Conservation (phyloP, 2,329 filamentous ascomycete species). For the Xylariales sp. region DNA sequence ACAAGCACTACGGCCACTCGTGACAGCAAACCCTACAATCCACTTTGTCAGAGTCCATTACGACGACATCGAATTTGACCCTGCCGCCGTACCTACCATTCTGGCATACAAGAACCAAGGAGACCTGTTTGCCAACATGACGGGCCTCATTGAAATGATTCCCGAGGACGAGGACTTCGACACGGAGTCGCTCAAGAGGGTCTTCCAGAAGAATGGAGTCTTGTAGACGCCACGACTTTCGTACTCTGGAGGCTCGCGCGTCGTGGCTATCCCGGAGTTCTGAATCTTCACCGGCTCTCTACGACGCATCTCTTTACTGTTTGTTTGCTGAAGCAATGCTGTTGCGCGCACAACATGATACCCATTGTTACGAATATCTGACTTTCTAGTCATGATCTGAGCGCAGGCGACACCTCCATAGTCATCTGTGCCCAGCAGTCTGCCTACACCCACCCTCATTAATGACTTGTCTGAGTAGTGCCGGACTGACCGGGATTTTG, state of each 20-base stretch:
- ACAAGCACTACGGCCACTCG: constrained; percentile 69
- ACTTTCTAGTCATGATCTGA: background rate
- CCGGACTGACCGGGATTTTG: no score
- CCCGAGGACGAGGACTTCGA: constrained; percentile 62
- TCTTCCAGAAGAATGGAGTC: constrained; percentile 50
- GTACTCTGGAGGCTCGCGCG: background rate
- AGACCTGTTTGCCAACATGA: constrained; percentile 85
- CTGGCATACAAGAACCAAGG: constrained; percentile 83
- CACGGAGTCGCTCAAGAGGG: constrained; percentile 44
- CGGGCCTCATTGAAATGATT: constrained; percentile 82
- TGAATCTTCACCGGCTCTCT: background rate
- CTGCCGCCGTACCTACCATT: constrained; percentile 79
- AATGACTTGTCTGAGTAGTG: no score
- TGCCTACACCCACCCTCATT: no score
- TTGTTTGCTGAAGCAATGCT: constrained; percentile 5
- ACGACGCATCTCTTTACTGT: constrained; percentile 6
- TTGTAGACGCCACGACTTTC: constrained; percentile 35
- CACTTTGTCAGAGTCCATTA: constrained; percentile 91
- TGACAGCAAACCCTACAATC: constrained; percentile 62
- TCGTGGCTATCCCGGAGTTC: no score
- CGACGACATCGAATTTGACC: constrained; percentile 90
- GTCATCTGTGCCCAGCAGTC: no score
- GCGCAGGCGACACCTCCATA: background rate
- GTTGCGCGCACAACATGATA: constrained; percentile 9
- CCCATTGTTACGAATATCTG: constrained; percentile 4